Conservation (phyloP, 2,329 filamentous ascomycete genomes). For the Trichoderma harzianum region DNA sequence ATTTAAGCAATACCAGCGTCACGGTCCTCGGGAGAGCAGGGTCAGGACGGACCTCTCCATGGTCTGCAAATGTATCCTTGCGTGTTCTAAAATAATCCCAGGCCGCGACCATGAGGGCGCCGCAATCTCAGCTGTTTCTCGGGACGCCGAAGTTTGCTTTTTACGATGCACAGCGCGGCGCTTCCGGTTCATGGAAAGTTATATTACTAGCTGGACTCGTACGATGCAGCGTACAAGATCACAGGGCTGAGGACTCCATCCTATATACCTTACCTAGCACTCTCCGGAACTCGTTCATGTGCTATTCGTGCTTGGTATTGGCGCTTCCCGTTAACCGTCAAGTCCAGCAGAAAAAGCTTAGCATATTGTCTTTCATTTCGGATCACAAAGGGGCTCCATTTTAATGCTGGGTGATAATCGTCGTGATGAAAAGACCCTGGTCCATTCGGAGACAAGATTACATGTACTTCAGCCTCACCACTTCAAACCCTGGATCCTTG, state of each 20-base stretch:
- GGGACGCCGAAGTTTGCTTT: not conserved
- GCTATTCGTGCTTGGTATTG: not conserved
- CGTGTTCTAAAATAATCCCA: conserved; percentile 8
- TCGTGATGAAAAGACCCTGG: not conserved
- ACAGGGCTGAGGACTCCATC: not conserved
- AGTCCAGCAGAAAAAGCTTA: not conserved
- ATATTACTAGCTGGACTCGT: not conserved
- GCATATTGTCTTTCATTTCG: conserved; percentile 1
- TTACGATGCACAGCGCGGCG: not conserved
- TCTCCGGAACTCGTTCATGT: not conserved
- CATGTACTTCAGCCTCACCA: not conserved
- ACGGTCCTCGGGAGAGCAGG: not conserved
- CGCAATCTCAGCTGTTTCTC: not conserved
- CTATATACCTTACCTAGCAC: not conserved
- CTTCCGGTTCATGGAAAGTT: conserved; percentile 5
- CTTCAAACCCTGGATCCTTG: not conserved
- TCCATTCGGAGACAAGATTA: not conserved
- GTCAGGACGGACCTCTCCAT: conserved; percentile 4
- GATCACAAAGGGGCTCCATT: not conserved
- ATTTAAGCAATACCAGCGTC: not conserved
- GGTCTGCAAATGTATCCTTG: not conserved
- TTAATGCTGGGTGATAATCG: not conserved
- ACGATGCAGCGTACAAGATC: not conserved
- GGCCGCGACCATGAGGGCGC: conserved; percentile 10
- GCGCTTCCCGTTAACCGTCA: not conserved